Base-by-base conservation (phyloP, 2,329 filamentous ascomycete genomes). In the Ophiosphaerella korrae region DNA sequence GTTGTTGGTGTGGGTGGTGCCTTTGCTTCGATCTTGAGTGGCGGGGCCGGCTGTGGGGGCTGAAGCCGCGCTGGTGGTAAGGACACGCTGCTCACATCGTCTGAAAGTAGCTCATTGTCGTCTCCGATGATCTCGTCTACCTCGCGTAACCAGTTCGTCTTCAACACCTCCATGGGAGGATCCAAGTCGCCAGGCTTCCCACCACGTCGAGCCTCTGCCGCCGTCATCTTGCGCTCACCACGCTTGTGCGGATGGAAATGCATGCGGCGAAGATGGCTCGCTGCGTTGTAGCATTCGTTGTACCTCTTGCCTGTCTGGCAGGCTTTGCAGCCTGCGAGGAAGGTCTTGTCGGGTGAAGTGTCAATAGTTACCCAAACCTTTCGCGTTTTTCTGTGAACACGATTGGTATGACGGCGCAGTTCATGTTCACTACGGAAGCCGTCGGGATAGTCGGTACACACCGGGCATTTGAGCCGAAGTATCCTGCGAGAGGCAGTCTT, bases 261-360 rank as follows among this genome's bases (percentile, higher is more conserved):
- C 8, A 89, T 89, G 43, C 92, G 86, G 29, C 92, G 84, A 18
- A 97, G 82, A 71, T 97, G 93, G 3, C 91, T 92, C 0, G 91
- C 92, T 0, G 92, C 92, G 65, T 97, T 97, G 75, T 97, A 97
- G 75, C 96, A 94, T 29, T 89, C 90, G 11, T 89, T 89, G 63
- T 97, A 97, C 58, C 83, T 83, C 78, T 96, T 96, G 45, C 82
- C 78, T 14, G 81, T 82, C 43, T 82, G 82, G 72, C 93, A 97
- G 29, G 88, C 84, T 74, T 96, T 96, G 82, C 92, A 96, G 57
- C 89, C 88, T 26, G 80, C 79, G 18, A 97, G 82, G 34, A 92
- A 87, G 72, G 82, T 74, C 82, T 81, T 74, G 77, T 84, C 72
- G 58, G 81, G 68, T 74, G 83, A 77, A 26, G 82, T 83, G 62